Base-by-base conservation (phyloP, 306 rosid genomes). In the Lathyrus aphaca region DNA sequence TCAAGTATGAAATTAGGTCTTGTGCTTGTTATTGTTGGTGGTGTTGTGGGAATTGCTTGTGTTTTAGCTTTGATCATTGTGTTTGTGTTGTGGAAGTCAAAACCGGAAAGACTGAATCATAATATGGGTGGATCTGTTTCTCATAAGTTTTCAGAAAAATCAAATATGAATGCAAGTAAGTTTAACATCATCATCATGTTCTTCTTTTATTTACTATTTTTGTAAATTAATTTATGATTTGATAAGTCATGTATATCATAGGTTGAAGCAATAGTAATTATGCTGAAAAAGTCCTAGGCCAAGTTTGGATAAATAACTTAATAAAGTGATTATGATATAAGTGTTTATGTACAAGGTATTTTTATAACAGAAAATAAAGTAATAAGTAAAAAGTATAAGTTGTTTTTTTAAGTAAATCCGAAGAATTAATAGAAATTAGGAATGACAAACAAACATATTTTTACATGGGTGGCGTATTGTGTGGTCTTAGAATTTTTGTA, bases 101-200 rank as follows among this genome's bases (percentile, higher is more conserved):
- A 65, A 27, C 51, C 68, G 59, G 80, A 81, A 53, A 82, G 81
- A 68, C 39, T 50, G 43, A 60, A 59, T 49, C 59, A 66, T 39
- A 71, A 66, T 10, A 38, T 70, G 30, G 78, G 79, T 35, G 77
- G 85, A 87, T 77, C 82, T n/a, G 72, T 68, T 13, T 82, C 68
- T 30, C 80, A 82, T 62, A 95, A 91, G 74, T 50, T 62, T 14
- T 73, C 86, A 5, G 49, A 72, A 2, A 64, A 79, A 55, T 79
- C 88, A 42, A 76, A 83, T 50, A 25, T 67, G 15, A 82, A 86
- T 74, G 44, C 89, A 82, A 91, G 96, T 87, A 87, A 84, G 88
- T 42, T 66, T 64, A 40, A 35, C 10, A 30, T 83, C 10, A 30
- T 83, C 62, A 30, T 83, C 62, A 18, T 59, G 6, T 19, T 50